phyloP scores from a whole-genome alignment of 1,139 yeast genomes.

The Yamadazyma triangularis region DNA sequence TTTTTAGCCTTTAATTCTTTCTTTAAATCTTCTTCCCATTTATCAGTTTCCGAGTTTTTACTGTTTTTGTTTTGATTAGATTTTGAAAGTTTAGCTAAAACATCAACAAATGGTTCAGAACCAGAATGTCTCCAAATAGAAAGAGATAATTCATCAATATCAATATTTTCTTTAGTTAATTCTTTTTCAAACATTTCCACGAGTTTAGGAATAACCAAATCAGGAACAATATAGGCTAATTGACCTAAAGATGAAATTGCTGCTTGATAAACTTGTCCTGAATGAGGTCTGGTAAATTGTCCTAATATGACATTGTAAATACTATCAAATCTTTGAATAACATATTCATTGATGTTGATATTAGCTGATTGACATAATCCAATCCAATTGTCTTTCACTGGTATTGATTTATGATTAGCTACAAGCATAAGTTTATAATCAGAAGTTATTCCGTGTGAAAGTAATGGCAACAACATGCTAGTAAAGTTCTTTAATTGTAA shows the following conservation, averaged over 20 bases:
- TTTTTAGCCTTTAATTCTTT: slow-evolving; percentile 44
- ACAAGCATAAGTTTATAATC: slow-evolving; percentile 44
- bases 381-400: slow-evolving; percentile 68
- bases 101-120: slow-evolving; percentile 53
- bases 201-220: slow-evolving; percentile 47
- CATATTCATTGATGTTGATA: slow-evolving; percentile 62
- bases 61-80: slow-evolving; percentile 53
- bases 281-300: neutral
- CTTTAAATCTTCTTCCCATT: slow-evolving; percentile 87
- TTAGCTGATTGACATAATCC: slow-evolving; percentile 57
- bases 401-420: slow-evolving; percentile 46
- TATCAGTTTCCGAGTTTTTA: slow-evolving; percentile 77
- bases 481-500: slow-evolving; percentile 32
- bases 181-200: slow-evolving; percentile 20
- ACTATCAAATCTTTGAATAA: slow-evolving; percentile 31
- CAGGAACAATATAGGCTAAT: slow-evolving; percentile 67
- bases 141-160: slow-evolving; percentile 27
- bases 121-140: slow-evolving; percentile 52
- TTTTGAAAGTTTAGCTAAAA: slow-evolving; percentile 36
- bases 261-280: slow-evolving; percentile 29
- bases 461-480: slow-evolving; percentile 14
- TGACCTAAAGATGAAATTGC: slow-evolving; percentile 60
- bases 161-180: slow-evolving; percentile 1
- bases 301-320: slow-evolving; percentile 26
- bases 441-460: neutral